A percentile compares a stretch with the other conserved stretches of the same genome.
phyloP scores from a whole-genome alignment of 352 stramenopile species.

The Globisporangium sylvaticum region DNA sequence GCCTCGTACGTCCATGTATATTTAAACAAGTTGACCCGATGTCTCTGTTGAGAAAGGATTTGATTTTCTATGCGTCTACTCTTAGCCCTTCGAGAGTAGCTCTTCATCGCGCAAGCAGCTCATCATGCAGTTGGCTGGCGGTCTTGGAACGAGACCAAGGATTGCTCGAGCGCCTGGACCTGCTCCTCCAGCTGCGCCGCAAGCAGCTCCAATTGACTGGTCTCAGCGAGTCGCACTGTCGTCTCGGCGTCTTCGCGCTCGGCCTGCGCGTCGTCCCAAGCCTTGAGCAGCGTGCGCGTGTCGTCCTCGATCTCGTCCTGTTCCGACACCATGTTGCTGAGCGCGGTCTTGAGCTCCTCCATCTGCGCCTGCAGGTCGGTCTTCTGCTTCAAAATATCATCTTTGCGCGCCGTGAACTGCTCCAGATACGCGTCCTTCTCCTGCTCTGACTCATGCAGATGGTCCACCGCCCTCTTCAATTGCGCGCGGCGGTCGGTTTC shows the following conservation, averaged over 20 bases:
- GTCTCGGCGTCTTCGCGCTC: slow-evolving; percentile 72
- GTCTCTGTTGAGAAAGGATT: slow-evolving; percentile 1
- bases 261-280: slow-evolving; percentile 33
- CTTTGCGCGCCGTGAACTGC: slow-evolving; percentile 27
- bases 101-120: background rate
- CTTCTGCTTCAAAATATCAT: slow-evolving; percentile 34
- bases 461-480: slow-evolving; percentile 31
- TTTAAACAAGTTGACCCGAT: slow-evolving; percentile 10
- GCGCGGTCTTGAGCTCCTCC: slow-evolving; percentile 44
- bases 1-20: slow-evolving; percentile 8
- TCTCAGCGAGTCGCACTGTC: slow-evolving; percentile 54
- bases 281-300: slow-evolving; percentile 21
- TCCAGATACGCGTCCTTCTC: slow-evolving; percentile 33
- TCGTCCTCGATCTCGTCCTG: slow-evolving; percentile 54
- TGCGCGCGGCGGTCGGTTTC: slow-evolving; percentile 33
- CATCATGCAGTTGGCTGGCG: background rate
- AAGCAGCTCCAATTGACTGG: slow-evolving; percentile 26
- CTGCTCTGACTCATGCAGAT: slow-evolving; percentile 31
- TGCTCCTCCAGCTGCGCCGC: slow-evolving; percentile 21
- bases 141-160: slow-evolving; percentile 12
- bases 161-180: slow-evolving; percentile 24
- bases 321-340: slow-evolving; percentile 37
- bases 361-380: slow-evolving; percentile 47
- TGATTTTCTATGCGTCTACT: slow-evolving; percentile 3
- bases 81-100: background rate